phyloP scores from a whole-genome alignment of 2,329 filamentous ascomycete genomes.

The Trichoderma afroharzianum region DNA sequence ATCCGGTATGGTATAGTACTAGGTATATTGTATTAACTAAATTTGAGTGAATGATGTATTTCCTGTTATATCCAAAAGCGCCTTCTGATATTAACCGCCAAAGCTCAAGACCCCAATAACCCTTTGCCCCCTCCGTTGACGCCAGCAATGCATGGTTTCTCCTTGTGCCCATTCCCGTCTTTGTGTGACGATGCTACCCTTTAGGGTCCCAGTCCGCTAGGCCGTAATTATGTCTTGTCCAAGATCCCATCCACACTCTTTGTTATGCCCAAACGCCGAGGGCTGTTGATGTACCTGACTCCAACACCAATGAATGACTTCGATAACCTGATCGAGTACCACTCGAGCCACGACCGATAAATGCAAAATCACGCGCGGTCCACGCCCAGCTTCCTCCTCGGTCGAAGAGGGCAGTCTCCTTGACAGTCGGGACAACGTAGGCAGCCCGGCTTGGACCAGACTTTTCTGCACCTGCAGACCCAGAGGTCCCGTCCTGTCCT shows the following conservation, averaged over 20 bases:
- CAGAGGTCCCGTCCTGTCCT: constrained; percentile 37
- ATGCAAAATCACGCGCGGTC: constrained; percentile 4
- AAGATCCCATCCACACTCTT: background rate
- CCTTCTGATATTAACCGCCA: background rate
- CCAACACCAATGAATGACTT: background rate
- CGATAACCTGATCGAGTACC: background rate
- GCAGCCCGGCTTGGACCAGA: constrained; percentile 36
- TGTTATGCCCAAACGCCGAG: background rate
- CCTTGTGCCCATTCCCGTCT: background rate
- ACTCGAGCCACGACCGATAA: background rate
- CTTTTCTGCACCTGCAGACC: constrained; percentile 37
- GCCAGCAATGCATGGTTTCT: constrained; percentile 11
- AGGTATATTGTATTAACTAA: background rate
- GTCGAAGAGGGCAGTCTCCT: constrained; percentile 35
- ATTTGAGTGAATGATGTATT: background rate
- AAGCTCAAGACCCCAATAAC: background rate
- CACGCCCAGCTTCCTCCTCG: constrained; percentile 29
- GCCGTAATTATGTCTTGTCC: background rate
- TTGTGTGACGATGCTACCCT: background rate
- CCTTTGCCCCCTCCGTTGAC: background rate
- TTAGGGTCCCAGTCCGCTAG: background rate
- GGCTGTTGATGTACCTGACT: background rate
- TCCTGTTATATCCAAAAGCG: background rate
- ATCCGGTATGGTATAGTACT: background rate
- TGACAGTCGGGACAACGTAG: constrained; percentile 35